A percentile compares a stretch with the other conserved stretches of the same genome.
Evolutionary conservation across 202 grass and related monocot genomes (phyloP).

Genomic region (Setaria italica): DNA sequence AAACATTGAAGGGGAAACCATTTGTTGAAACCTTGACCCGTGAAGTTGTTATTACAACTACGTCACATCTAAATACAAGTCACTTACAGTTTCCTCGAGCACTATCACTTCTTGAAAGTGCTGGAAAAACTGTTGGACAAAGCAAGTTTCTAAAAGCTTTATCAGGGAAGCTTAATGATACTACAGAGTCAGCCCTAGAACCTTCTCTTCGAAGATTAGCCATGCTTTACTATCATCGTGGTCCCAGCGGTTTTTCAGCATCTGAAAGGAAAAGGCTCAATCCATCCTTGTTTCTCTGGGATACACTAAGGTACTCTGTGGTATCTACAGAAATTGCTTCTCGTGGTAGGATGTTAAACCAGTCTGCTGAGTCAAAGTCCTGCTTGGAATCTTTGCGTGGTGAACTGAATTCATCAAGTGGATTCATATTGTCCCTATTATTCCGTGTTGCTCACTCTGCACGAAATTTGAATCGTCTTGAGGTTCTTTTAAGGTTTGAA

Average conservation of each 20-base stretch:
- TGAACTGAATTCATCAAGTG: constrained; percentile 92
- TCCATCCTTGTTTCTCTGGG: constrained; percentile 88
- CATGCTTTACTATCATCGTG: constrained; percentile 78
- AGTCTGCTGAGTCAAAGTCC: constrained; percentile 53
- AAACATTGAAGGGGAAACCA: constrained; percentile 41
- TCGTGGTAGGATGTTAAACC: constrained; percentile 62
- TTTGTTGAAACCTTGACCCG: constrained; percentile 39
- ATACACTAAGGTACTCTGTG: constrained; percentile 83
- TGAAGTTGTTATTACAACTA: constrained; percentile 42
- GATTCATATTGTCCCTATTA: constrained; percentile 86
- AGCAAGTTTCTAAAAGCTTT: constrained; percentile 70
- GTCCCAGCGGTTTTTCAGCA: constrained; percentile 65
- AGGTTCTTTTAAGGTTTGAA: constrained; percentile 88
- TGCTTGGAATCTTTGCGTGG: constrained; percentile 70
- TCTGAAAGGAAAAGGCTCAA: constrained; percentile 75
- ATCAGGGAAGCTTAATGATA: constrained; percentile 67
- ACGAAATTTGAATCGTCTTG: constrained; percentile 64
- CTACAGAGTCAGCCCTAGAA: constrained; percentile 63
- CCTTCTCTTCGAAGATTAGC: constrained; percentile 76
- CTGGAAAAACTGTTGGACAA: constrained; percentile 79
- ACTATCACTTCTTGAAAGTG: constrained; percentile 76
- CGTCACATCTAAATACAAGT: constrained; percentile 47
- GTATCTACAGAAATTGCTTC: constrained; percentile 87
- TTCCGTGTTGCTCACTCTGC: constrained; percentile 78
- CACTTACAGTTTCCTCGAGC: constrained; percentile 56